Evolutionary conservation across 495 filamentous ascomycete species (phyloP).

Genomic region (Penicillium verhagenii): DNA sequence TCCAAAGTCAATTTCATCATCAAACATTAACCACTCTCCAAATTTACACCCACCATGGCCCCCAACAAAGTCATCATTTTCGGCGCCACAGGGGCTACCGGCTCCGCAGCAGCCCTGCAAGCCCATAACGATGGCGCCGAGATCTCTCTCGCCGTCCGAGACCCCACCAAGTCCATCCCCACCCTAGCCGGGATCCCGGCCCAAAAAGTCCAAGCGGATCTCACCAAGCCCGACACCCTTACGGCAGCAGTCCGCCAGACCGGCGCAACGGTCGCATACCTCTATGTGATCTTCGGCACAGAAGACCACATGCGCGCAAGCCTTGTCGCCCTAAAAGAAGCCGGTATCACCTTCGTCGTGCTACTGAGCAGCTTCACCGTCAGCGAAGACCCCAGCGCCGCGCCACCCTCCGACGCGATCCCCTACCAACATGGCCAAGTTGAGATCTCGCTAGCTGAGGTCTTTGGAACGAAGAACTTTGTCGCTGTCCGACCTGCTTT

Average conservation of each 20-base stretch:
- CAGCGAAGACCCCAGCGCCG: neutral
- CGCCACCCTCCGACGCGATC: slow-evolving; percentile 4
- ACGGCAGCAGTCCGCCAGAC: slow-evolving; percentile 7
- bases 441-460: slow-evolving; percentile 16
- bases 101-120: slow-evolving; percentile 8
- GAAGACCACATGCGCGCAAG: slow-evolving; percentile 7
- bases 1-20: too few relatives aligned
- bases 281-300: slow-evolving; percentile 11
- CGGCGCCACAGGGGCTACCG: slow-evolving; percentile 12
- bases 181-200: neutral
- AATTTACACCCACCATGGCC: slow-evolving; percentile 8
- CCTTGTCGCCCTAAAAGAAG: slow-evolving; percentile 10
- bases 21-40: too few relatives aligned
- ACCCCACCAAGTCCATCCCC: slow-evolving; percentile 12
- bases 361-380: slow-evolving; percentile 20
- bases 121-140: slow-evolving; percentile 13
- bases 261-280: slow-evolving; percentile 12
- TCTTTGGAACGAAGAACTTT: slow-evolving; percentile 15
- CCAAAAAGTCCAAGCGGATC: slow-evolving; percentile 13
- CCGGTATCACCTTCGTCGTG: slow-evolving; percentile 17
- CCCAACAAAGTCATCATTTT: slow-evolving; percentile 15
- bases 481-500: slow-evolving; percentile 12
- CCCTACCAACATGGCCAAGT: slow-evolving; percentile 13
- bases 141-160: slow-evolving; percentile 15
- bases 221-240: slow-evolving; percentile 11